Evolutionary conservation across 208 protist species (phyloP).

Genomic region (Trypanosoma mega): DNA sequence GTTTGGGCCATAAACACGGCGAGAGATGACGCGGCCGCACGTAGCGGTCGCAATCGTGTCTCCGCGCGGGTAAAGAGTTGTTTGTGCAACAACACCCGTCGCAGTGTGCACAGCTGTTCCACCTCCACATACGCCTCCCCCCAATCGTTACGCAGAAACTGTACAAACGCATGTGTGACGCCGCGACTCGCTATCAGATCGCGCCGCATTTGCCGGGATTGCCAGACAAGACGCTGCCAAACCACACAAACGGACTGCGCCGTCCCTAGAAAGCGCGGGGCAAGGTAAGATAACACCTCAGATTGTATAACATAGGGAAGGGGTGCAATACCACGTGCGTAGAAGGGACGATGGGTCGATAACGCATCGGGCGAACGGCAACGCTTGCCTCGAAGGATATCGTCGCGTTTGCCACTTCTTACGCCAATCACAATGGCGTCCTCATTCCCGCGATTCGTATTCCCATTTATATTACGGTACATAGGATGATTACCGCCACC

Average conservation of each 20-base stretch:
- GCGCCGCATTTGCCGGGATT: constrained; percentile 12
- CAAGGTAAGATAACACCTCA: constrained; percentile 30
- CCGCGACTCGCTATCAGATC: constrained; percentile 19
- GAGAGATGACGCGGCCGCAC: constrained; percentile 4
- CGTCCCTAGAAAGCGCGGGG: constrained; percentile 33
- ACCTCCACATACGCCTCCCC: constrained; percentile 34
- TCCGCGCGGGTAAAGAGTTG: background rate
- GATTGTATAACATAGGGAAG: constrained; percentile 36
- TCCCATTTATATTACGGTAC: background rate
- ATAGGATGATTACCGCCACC: no score
- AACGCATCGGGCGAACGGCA: background rate
- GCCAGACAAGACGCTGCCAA: constrained; percentile 27
- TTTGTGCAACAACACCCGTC: constrained; percentile 24
- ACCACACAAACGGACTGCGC: constrained; percentile 27
- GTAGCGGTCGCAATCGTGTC: constrained; percentile 12
- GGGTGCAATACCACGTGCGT: constrained; percentile 7
- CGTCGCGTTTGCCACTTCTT: no score
- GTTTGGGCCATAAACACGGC: constrained; percentile 1
- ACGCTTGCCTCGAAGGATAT: constrained; percentile 2
- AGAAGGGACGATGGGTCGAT: background rate
- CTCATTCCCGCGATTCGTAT: background rate
- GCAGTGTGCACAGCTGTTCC: constrained; percentile 32
- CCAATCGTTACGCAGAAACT: constrained; percentile 44
- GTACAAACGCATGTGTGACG: constrained; percentile 38
- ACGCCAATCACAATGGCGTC: constrained; percentile 15